Conservation (phyloP, 1,284 basidiomycete genomes). For the Uromyces viciae-fabae region DNA sequence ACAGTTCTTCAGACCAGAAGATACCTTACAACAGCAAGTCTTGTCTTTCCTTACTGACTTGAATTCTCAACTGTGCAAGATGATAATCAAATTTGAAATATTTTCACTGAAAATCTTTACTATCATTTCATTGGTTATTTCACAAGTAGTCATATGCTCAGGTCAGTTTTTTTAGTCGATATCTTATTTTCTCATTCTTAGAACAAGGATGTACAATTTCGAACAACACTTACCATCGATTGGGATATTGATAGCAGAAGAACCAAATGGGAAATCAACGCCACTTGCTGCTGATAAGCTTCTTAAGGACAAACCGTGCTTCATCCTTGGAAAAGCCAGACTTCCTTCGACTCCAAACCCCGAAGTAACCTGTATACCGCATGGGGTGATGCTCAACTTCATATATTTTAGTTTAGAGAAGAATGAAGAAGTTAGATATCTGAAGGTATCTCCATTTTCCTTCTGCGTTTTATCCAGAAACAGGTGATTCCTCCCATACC, state of each 20-base stretch:
- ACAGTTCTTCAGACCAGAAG: too few relatives aligned
- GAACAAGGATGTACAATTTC: too few relatives aligned
- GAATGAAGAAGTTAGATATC: not conserved
- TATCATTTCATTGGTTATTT: too few relatives aligned
- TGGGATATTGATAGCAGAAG: too few relatives aligned
- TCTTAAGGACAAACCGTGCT: not conserved
- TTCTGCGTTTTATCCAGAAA: not conserved
- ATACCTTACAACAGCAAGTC: too few relatives aligned
- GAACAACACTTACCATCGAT: too few relatives aligned
- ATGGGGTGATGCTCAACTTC: slow-evolving; percentile 5
- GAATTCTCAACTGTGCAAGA: not conserved
- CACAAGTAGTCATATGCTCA: not conserved
- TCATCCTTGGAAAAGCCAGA: not conserved
- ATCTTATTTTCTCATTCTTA: too few relatives aligned
- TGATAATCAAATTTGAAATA: not conserved
- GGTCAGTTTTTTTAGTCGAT: not conserved
- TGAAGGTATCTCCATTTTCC: not conserved
- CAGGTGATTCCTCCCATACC: slow-evolving; percentile 24
- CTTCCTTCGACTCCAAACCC: not conserved
- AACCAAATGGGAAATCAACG: not conserved
- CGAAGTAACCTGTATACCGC: not conserved
- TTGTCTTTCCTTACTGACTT: not conserved
- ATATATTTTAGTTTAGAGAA: not conserved
- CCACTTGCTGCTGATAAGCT: not conserved
- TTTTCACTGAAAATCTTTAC: not conserved